Evolutionary conservation across 108 stramenopile species (phyloP), one percentile per base, ranked within the genome.

Genomic region (Bacterosira constricta): DNA sequence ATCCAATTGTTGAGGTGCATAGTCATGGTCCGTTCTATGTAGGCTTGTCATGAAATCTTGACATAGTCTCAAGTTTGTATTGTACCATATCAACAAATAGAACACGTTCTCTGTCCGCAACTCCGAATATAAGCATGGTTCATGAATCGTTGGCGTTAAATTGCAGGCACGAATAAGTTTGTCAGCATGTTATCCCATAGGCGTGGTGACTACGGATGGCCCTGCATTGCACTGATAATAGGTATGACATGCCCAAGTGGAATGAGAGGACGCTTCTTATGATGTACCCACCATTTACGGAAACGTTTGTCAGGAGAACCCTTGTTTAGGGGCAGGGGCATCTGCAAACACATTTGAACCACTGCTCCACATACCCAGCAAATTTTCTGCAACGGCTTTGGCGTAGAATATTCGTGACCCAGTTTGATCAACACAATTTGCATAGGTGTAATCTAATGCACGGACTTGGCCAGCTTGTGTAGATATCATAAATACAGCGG

Each of bases 1-100:
- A 50, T 86, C 82, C 0, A 83, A 74, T 32, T 86, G 85, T 1
- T 79, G 69, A 2, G 54, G 36, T n/a, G n/a, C n/a, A n/a, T n/a
- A n/a, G n/a, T n/a, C n/a, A n/a, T n/a, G n/a, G n/a, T n/a, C n/a
- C n/a, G n/a, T n/a, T n/a, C n/a, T n/a, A n/a, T n/a, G n/a, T n/a
- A n/a, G n/a, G n/a, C n/a, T n/a, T n/a, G n/a, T n/a, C n/a, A n/a
- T n/a, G n/a, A n/a, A n/a, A n/a, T n/a, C n/a, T n/a, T n/a, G n/a
- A n/a, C n/a, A n/a, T n/a, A n/a, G n/a, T n/a, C n/a, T n/a, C n/a
- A n/a, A n/a, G n/a, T n/a, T n/a, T n/a, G n/a, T n/a, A n/a, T n/a
- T n/a, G n/a, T n/a, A n/a, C n/a, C n/a, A n/a, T n/a, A n/a, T n/a
- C n/a, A n/a, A n/a, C n/a, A 8, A 86, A 35, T 11, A 86, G 23